phyloP scores from a whole-genome alignment of 169 alveolate genomes.

The Babesia ovis region DNA sequence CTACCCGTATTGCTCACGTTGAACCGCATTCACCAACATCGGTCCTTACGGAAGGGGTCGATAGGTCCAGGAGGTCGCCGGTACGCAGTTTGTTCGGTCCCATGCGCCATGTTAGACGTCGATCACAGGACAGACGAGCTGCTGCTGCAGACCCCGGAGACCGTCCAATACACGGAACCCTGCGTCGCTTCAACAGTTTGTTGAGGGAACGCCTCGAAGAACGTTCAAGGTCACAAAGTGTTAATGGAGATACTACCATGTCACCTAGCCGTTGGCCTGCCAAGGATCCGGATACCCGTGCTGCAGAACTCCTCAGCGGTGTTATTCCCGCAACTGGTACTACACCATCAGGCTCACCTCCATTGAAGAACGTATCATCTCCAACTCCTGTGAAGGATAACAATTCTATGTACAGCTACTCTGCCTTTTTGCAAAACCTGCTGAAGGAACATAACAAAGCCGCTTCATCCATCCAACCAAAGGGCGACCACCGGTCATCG shows the following conservation, averaged over 20 bases:
- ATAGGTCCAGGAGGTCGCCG: conserved; percentile 10
- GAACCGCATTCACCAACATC: neutral
- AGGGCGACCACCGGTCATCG: no score
- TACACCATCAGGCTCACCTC: no score
- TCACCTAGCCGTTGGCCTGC: neutral
- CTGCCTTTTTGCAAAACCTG: no score
- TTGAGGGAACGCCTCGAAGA: conserved; percentile 8
- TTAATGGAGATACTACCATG: neutral
- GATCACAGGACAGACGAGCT: conserved; percentile 3
- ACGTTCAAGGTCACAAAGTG: neutral
- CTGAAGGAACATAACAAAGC: no score
- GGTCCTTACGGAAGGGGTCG: neutral
- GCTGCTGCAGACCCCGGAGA: neutral
- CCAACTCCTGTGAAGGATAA: no score
- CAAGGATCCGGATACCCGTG: conserved; percentile 17
- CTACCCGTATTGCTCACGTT: neutral
- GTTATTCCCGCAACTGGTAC: no score
- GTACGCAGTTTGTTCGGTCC: conserved; percentile 28
- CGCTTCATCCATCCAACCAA: no score
- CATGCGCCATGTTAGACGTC: conserved; percentile 25
- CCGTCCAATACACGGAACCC: neutral
- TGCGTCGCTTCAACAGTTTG: neutral
- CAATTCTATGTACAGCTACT: no score
- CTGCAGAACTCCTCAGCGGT: conserved; percentile 14
- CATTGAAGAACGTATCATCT: no score